Base-by-base conservation (phyloP, 129 eudicot genomes). In the Escallonia herrerae region DNA sequence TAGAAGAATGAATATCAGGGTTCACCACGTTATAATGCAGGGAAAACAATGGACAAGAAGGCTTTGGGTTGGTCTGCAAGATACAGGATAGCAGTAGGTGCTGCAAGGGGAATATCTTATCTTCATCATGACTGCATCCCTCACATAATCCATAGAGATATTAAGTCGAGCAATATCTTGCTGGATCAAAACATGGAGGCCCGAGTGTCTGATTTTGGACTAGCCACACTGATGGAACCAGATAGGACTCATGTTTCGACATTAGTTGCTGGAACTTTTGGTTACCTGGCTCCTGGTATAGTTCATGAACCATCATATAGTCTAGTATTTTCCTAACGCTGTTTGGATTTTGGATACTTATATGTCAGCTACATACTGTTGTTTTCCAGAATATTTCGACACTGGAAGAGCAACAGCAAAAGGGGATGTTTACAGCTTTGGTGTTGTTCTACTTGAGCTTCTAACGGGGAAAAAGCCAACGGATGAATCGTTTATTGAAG, bases 91-190 rank as follows among this genome's bases (percentile, higher is more conserved):
- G 98, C 98, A n/a, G 67, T 93, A 62, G 98, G 98, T 63, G 84
- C 96, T 57, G 98, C 98, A 64, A 83, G 95, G 72, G 98, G 98
- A 62, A 64, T 93, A 80, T 72, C 98, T 3, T 93, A 93, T 78
- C 96, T 93, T 77, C 98, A 93, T 68, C 95, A 93, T 56, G 96
- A 88, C 65, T 93, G 98, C 60, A 80, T 93, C 14, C 98, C 98
- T 45, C 96, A 84, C 77, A 88, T 93, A 49, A 93, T 93, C 14
- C 98, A 93, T 72, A 70, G 98, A 73, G 98, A 88, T 72, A 93
- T 93, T 43, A 93, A 93, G 81, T 77, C 91, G 9, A 93, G 98
- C 84, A 93, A 93, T 58, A 85, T 93, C 47, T 79, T 93, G 76
- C 73, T 93, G 74, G 98, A 93, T 41, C 78, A 83, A 46, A 83